Evolutionary conservation across 2,329 filamentous ascomycete genomes (phyloP), one percentile per base, ranked within the genome.

Genomic region (Clonostachys rhizophaga): DNA sequence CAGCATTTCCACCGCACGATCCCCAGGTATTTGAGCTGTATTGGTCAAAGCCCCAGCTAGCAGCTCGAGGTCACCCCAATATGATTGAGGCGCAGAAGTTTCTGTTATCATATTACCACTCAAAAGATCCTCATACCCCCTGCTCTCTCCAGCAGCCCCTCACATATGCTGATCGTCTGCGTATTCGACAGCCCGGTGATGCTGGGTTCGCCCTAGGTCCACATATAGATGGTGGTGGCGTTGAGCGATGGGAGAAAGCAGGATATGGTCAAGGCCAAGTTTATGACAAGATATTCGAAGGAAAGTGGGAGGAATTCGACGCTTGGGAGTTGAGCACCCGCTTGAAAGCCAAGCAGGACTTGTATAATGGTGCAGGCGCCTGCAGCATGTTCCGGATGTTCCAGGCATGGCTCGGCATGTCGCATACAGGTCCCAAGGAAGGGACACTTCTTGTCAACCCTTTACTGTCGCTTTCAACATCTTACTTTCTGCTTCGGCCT

Each of bases 381-480:
- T 91, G 87, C 63, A 83, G 74, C 44, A 85, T 88, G 65, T 86
- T 91, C 61, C 78, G 88, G 44, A 87, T 90, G 76, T 87, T 86
- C 58, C 87, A 92, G 61, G 89, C 87, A 45, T 89, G 87, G 85
- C 64, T 92, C 13, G 73, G 75, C 30, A 78, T 92, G 65, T 83
- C 78, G 17, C 68, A 74, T 24, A 84, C 83, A 2, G 76, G 75
- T 0, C 81, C 84, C 0, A 77, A 76, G 10, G 82, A 89, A 59
- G 86, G 86, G 7, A 87, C 84, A 0, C 68, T 92, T 11, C 76
- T 84, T 16, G 81, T 91, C 5, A 89, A 88, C 56, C 87, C 87
- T 0, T 74, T 90, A 52, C 66, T 91, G 30, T 74, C 76, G 42
- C 77, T 85, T 46, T 83, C 86, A 11, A 91, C 87, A 0, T 81